phyloP scores from a whole-genome alignment of 2,329 filamentous ascomycete genomes.

The Xenosphaeropsis pyriputrescens region DNA sequence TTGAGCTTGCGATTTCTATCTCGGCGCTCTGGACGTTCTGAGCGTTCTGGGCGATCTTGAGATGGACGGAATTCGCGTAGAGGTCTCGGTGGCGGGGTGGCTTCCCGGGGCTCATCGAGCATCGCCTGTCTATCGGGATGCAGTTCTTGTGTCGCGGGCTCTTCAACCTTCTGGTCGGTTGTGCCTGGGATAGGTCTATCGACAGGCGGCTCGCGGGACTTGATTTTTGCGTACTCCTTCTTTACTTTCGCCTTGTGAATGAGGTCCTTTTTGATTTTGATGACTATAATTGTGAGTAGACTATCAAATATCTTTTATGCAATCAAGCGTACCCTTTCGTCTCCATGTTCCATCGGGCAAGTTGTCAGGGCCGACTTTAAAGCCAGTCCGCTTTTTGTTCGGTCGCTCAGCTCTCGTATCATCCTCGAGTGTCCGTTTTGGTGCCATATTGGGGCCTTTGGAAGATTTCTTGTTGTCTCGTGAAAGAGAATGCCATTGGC shows the following conservation, averaged over 20 bases:
- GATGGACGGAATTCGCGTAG: slow-evolving; percentile 3
- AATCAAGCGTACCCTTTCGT: slow-evolving; percentile 46
- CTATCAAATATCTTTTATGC: neutral
- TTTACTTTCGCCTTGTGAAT: slow-evolving; percentile 91
- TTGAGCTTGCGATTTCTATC: slow-evolving; percentile 10
- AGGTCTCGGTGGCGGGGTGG: slow-evolving; percentile 4
- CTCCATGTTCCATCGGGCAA: slow-evolving; percentile 80
- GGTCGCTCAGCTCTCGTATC: slow-evolving; percentile 20
- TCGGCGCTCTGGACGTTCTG: slow-evolving; percentile 1
- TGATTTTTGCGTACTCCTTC: slow-evolving; percentile 82
- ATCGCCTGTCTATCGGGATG: slow-evolving; percentile 46
- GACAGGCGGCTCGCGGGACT: slow-evolving; percentile 29
- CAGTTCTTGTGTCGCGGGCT: slow-evolving; percentile 27
- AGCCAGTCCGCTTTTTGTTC: slow-evolving; percentile 52
- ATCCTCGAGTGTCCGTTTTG: slow-evolving; percentile 39
- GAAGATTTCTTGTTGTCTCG: too few species aligned
- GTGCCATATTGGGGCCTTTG: slow-evolving; percentile 29
- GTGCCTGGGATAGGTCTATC: slow-evolving; percentile 4
- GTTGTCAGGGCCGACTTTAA: slow-evolving; percentile 78
- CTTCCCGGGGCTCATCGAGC: slow-evolving; percentile 27
- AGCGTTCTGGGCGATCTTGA: neutral
- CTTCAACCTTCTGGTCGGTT: slow-evolving; percentile 2
- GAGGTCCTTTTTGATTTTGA: slow-evolving; percentile 77
- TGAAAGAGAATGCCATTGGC: too few species aligned
- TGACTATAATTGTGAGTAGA: slow-evolving; percentile 33